Evolutionary conservation across 192 early-diverging fungal genomes (phyloP), one percentile per base, ranked within the genome.

Genomic region (Spinellus fusiger): DNA sequence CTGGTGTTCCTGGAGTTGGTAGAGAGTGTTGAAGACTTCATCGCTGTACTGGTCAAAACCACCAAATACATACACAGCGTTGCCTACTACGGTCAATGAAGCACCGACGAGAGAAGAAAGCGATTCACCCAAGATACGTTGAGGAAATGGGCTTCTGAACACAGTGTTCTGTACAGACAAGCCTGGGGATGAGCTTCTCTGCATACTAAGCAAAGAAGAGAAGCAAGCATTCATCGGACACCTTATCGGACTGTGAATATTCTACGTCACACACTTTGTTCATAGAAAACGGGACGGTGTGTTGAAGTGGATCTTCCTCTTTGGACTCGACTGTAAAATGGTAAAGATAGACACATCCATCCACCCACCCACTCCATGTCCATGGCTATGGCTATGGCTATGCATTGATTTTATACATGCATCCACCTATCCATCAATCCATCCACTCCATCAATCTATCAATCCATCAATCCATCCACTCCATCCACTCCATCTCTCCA

Each of bases 21-120:
- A 80, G 16, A 88, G 61, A 56, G 80, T 79, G 56, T 88, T 84
- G 68, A 79, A 86, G 27, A 88, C 83, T 37, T 83, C 84, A 62
- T 84, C 84, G 10, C 77, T 83, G 55, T 85, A 87, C 37, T 79
- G 74, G 56, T 87, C 65, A 58, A 87, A 87, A 0, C 86, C 83
- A 29, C 78, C 82, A 74, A 86, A 83, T 1, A 79, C 75, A 52
- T 80, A 82, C 16, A 85, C 35, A 34, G 47, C 47, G 38, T 72
- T 55, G 13, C 61, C 69, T 3, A 75, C 69, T 8, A 69, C 66
- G 18, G 73, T 78, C 8, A 73, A 51, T 23, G 73, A 73, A 13
- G 77, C 77, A 54, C 71, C 71, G 6, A 78, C 77, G 4, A 75
- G 51, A 10, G 65, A 69, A 31, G 59, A 69, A 16, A 77, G 23